phyloP scores from a whole-genome alignment of 2,329 filamentous ascomycete genomes.

The Pseudomassariella vexata region DNA sequence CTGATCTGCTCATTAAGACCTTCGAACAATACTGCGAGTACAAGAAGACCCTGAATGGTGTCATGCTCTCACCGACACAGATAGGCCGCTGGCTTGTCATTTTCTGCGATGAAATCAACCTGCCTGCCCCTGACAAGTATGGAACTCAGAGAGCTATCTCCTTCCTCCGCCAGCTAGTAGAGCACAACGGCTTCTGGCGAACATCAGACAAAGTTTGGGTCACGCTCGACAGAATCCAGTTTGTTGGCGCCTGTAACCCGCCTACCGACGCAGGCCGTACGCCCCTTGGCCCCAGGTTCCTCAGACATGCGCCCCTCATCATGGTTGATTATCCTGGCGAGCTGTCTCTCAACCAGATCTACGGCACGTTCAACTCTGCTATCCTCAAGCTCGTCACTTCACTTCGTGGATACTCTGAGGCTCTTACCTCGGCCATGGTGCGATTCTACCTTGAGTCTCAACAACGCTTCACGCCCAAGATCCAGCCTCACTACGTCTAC shows the following conservation, averaged over 20 bases:
- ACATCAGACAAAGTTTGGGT: constrained; percentile 98
- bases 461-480: constrained; percentile 87
- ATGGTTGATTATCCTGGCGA: constrained; percentile 99
- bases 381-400: constrained; percentile 95
- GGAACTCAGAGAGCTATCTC: constrained; percentile 96
- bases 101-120: constrained; percentile 99
- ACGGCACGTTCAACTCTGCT: constrained; percentile 95
- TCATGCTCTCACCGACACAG: constrained; percentile 91
- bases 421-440: constrained; percentile 96
- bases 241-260: constrained; percentile 97
- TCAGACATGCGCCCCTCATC: constrained; percentile 94
- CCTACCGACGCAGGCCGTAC: constrained; percentile 96
- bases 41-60: constrained; percentile 94
- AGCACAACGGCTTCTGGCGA: constrained; percentile 99
- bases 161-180: constrained; percentile 93
- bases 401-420: constrained; percentile 89
- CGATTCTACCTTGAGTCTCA: constrained; percentile 94
- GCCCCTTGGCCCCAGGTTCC: constrained; percentile 85
- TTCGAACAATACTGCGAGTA: constrained; percentile 99
- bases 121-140: constrained; percentile 96
- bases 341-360: constrained; percentile 90
- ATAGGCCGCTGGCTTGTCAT: constrained; percentile 97
- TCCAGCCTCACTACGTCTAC: constrained; percentile 98
- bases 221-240: constrained; percentile 94
- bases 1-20: constrained; percentile 95